Percentiles rank a stretch among this genome's conserved stretches.
These are phyloP conservation scores for Blastobotrys indianensis DNA, from an alignment of 1,139 yeast species.

Conservation along the genomic window DNA sequence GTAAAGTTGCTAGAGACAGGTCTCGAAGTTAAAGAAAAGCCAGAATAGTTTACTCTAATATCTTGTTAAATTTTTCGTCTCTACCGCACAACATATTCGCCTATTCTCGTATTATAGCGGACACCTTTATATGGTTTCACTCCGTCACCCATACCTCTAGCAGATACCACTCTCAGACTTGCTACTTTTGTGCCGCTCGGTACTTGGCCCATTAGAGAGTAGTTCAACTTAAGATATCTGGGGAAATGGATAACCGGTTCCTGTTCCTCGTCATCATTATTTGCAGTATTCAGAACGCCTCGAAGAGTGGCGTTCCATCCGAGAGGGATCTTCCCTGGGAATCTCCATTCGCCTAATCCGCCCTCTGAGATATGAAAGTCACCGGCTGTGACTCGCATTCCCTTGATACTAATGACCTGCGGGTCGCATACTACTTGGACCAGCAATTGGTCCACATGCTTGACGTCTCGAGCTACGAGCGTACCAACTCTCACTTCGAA, in stretches of 20 bases:
- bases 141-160: slow-evolving; percentile 54
- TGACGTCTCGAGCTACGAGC: slow-evolving; percentile 44
- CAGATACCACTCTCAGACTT: slow-evolving; percentile 52
- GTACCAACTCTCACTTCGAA: slow-evolving; percentile 67
- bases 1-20: slow-evolving; percentile 38
- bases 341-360: slow-evolving; percentile 66
- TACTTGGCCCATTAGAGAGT: slow-evolving; percentile 59
- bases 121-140: slow-evolving; percentile 90
- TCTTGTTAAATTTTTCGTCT: neutral
- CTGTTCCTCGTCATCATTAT: slow-evolving; percentile 10
- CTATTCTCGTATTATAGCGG: slow-evolving; percentile 65
- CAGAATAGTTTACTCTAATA: neutral
- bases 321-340: slow-evolving; percentile 52
- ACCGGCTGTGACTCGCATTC: slow-evolving; percentile 63
- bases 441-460: slow-evolving; percentile 51
- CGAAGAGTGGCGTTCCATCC: slow-evolving; percentile 69
- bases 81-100: slow-evolving; percentile 49
- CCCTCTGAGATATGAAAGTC: slow-evolving; percentile 53
- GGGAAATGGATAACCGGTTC: slow-evolving; percentile 38
- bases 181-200: slow-evolving; percentile 75
- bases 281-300: slow-evolving; percentile 41
- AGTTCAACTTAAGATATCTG: slow-evolving; percentile 46
- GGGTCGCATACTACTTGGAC: slow-evolving; percentile 44
- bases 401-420: slow-evolving; percentile 37
- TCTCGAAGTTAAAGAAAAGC: slow-evolving; percentile 23